phyloP scores from a whole-genome alignment of 345 rosid species.

The Aethionema arabicum region DNA sequence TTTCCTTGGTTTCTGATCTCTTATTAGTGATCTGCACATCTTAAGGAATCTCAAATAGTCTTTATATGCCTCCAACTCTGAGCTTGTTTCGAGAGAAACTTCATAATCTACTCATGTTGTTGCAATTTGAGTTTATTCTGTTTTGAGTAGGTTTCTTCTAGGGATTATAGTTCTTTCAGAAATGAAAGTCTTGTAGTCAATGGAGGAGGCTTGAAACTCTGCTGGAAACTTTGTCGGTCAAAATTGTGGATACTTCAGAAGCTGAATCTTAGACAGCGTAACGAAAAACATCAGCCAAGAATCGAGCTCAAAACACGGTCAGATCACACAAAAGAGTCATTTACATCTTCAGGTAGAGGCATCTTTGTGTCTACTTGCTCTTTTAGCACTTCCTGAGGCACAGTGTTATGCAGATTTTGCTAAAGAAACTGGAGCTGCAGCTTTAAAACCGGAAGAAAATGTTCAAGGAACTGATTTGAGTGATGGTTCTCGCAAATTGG shows the following conservation, averaged over 20 bases:
- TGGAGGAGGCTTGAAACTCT: slow-evolving; percentile 44
- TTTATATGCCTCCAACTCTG: not conserved
- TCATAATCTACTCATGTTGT: slow-evolving; percentile 12
- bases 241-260: slow-evolving; percentile 46
- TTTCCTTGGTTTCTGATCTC: not conserved
- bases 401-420: slow-evolving; percentile 28
- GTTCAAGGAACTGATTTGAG: slow-evolving; percentile 17
- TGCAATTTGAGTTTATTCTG: not conserved
- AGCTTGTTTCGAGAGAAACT: slow-evolving; percentile 8
- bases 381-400: not conserved
- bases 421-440: slow-evolving; percentile 23
- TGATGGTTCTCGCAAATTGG: slow-evolving; percentile 19
- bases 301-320: slow-evolving; percentile 43
- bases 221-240: slow-evolving; percentile 47
- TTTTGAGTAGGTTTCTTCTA: slow-evolving; percentile 42
- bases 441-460: slow-evolving; percentile 28
- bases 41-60: not conserved
- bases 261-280: slow-evolving; percentile 36
- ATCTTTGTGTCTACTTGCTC: not conserved
- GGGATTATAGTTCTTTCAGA: slow-evolving; percentile 29
- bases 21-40: not conserved
- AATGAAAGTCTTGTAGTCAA: slow-evolving; percentile 35
- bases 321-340: slow-evolving; percentile 31
- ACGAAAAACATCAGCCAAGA: slow-evolving; percentile 29
- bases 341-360: slow-evolving; percentile 25